Conservation (phyloP, 2,329 filamentous ascomycete genomes). For the Colletotrichum sojae region DNA sequence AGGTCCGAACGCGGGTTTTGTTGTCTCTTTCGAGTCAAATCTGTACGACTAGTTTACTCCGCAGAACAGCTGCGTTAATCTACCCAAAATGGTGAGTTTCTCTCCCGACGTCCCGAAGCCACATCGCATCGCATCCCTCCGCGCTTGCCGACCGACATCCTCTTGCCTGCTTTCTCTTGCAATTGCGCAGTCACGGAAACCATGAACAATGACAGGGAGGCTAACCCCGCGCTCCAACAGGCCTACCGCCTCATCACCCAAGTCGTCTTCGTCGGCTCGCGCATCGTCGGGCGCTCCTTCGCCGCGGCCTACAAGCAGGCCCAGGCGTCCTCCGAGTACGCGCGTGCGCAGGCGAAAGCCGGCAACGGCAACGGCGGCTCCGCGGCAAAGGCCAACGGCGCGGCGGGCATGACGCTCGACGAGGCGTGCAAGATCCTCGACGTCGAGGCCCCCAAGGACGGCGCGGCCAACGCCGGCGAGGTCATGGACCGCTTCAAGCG, state of each 20-base stretch:
- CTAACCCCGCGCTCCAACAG: slow-evolving; percentile 25
- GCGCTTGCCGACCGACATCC: slow-evolving; percentile 10
- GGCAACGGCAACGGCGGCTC: slow-evolving; percentile 58
- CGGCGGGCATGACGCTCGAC: slow-evolving; percentile 88
- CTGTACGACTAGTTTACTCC: background rate
- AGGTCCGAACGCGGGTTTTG: too few species aligned
- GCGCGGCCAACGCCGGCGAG: slow-evolving; percentile 82
- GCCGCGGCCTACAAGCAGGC: slow-evolving; percentile 97
- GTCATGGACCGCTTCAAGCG: slow-evolving; percentile 92
- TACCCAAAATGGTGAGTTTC: slow-evolving; percentile 38
- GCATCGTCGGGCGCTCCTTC: slow-evolving; percentile 94
- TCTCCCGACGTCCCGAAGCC: background rate
- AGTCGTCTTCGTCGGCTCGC: slow-evolving; percentile 90
- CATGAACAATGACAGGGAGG: background rate
- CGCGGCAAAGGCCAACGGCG: slow-evolving; percentile 59
- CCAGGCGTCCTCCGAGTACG: slow-evolving; percentile 86
- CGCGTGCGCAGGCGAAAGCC: slow-evolving; percentile 77
- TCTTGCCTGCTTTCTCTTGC: background rate
- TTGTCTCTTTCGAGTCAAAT: too few species aligned
- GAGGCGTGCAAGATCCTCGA: slow-evolving; percentile 98
- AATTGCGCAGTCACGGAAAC: background rate
- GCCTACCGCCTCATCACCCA: slow-evolving; percentile 78
- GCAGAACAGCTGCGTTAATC: slow-evolving; percentile 23
- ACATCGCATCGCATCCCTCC: background rate
- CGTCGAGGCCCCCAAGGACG: slow-evolving; percentile 87